Evolutionary conservation across 1,284 basidiomycete species (phyloP).

Genomic region (Cutaneotrichosporon sp.): DNA sequence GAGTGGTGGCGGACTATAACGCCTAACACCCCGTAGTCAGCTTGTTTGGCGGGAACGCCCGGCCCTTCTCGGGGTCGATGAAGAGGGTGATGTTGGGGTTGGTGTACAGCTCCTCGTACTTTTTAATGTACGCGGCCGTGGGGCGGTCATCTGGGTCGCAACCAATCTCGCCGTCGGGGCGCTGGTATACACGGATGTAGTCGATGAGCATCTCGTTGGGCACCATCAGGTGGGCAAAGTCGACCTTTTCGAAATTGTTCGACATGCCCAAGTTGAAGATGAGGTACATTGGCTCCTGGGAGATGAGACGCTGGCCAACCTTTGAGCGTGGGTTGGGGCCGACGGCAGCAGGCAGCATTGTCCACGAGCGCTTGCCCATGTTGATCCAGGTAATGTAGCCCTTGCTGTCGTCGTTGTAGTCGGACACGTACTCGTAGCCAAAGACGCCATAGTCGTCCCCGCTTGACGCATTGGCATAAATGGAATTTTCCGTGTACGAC

Average conservation of each 20-base stretch:
- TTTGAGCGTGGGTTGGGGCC: slow-evolving; percentile 54
- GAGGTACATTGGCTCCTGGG: slow-evolving; percentile 66
- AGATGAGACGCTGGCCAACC: slow-evolving; percentile 62
- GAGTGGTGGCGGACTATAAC: too few relatives aligned
- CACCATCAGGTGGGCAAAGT: slow-evolving; percentile 45
- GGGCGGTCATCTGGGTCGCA: slow-evolving; percentile 46
- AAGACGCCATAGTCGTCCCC: slow-evolving; percentile 48
- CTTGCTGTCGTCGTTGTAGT: slow-evolving; percentile 54
- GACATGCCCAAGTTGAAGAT: slow-evolving; percentile 48
- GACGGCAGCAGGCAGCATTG: slow-evolving; percentile 56
- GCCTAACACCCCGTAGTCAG: neutral
- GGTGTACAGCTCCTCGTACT: slow-evolving; percentile 35
- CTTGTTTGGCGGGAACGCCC: slow-evolving; percentile 6
- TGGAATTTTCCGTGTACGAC: slow-evolving; percentile 51
- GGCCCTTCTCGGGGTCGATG: slow-evolving; percentile 8
- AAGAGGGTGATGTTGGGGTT: slow-evolving; percentile 49
- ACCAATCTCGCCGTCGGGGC: slow-evolving; percentile 45
- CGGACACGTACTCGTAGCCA: slow-evolving; percentile 65
- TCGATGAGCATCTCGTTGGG: slow-evolving; percentile 50
- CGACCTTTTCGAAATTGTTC: slow-evolving; percentile 49
- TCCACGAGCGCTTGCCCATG: slow-evolving; percentile 54
- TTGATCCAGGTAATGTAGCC: slow-evolving; percentile 65
- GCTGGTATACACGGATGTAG: slow-evolving; percentile 52
- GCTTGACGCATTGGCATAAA: slow-evolving; percentile 50
- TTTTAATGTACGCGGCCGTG: slow-evolving; percentile 43